Percentiles rank a stretch among this genome's conserved stretches.
These are phyloP conservation scores for Aspergillus hiratsukae DNA, from an alignment of 2,329 filamentous ascomycete genomes.

Conservation along the genomic window DNA sequence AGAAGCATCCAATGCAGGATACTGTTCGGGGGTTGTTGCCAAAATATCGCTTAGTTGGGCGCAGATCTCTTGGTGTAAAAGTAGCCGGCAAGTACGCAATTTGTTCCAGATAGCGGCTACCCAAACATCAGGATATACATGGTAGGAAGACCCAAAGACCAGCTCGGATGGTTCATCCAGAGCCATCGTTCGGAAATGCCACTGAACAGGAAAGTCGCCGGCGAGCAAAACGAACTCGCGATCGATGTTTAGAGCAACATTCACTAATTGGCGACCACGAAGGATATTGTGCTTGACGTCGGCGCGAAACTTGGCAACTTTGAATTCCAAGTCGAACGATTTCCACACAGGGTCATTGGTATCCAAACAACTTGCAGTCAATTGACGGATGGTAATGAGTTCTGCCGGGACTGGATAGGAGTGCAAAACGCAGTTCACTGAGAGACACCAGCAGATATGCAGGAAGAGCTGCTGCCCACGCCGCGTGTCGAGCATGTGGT, in stretches of 20 bases:
- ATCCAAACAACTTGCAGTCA: not conserved
- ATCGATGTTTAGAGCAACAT: not conserved
- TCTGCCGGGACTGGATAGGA: conserved; percentile 5
- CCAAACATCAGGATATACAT: conserved; percentile 13
- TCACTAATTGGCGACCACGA: not conserved
- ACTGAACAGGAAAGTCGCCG: not conserved
- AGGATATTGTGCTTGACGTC: not conserved
- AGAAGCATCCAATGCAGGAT: not conserved
- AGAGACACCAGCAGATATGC: conserved; percentile 11
- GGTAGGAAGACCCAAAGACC: conserved; percentile 1
- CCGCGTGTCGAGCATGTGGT: conserved; percentile 3
- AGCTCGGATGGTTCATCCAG: not conserved
- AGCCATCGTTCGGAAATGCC: not conserved
- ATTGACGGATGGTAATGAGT: not conserved
- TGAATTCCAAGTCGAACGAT: not conserved
- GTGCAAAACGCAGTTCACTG: conserved; percentile 6
- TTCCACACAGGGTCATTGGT: not conserved
- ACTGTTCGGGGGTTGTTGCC: not conserved
- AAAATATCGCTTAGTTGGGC: not conserved
- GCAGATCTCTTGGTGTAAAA: conserved; percentile 10
- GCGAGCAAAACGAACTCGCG: not conserved
- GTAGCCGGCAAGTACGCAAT: conserved; percentile 10
- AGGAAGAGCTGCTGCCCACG: conserved; percentile 11
- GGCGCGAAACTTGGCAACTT: conserved; percentile 1
- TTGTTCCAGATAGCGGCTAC: conserved; percentile 11